Evolutionary conservation across 257 asterid species (phyloP), one percentile per base, ranked within the genome.

Genomic region (Salvia miltiorrhiza): DNA sequence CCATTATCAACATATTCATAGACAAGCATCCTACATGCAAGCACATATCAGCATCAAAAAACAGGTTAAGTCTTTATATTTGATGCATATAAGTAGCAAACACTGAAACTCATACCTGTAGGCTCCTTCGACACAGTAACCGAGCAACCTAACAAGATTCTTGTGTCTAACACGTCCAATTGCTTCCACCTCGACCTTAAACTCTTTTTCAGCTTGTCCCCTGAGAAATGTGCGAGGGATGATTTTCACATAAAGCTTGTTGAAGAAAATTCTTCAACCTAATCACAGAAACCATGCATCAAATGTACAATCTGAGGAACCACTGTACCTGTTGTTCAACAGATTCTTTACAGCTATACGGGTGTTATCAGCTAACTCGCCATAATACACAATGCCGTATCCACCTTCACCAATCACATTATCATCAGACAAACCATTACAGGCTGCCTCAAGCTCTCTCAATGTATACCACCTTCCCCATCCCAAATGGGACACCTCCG

Each of bases 401-500:
- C 98, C 98, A 63, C 98, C 98, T 83, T 92, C 96, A 59, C 98
- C 98, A 3, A 92, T 92, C 66, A 92, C 97, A 79, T 88, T 92
- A 86, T 88, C 98, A 66, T 86, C 91, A 2, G 94, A 75, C 75
- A 92, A 86, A 13, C 96, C 93, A 83, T 92, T 85, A 5, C 96
- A 89, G n/a, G 97, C 96, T 2, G 88, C 96, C 84, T 92, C 98
- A 1, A 93, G 98, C 82, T 93, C 98, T 80, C 98, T 84, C 80
- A 93, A 77, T 19, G 97, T 93, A 76, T 93, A 93, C 97, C 96
- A 93, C 60, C 96, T 81, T 72, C 98, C 98, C 98, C 98, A 93
- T 19, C 98, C 98, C 83, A 93, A 77, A 81, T 93, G 97, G 1
- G 98, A 93, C 60, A 93, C 97, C 77, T 90, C 98, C 2, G 98